These are phyloP conservation scores for Stenocarpella maydis DNA, from an alignment of 2,329 filamentous ascomycete species.

Conservation along the genomic window DNA sequence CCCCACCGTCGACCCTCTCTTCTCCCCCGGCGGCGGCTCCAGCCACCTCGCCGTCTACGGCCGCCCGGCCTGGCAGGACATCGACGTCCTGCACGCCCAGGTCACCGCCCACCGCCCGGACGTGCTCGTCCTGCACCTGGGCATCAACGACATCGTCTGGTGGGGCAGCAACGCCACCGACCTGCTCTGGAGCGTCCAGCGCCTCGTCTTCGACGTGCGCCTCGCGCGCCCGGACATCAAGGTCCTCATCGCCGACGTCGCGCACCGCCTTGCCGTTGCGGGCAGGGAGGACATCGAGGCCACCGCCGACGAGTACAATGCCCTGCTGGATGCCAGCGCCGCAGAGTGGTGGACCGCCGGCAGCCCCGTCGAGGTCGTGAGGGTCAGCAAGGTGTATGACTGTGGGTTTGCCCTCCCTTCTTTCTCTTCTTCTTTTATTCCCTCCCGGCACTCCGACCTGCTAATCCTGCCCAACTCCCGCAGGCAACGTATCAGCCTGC, in stretches of 20 bases:
- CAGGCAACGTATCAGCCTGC: slow-evolving; percentile 39
- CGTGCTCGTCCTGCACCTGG: slow-evolving; percentile 45
- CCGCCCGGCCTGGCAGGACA: slow-evolving; percentile 44
- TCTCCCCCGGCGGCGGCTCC: slow-evolving; percentile 41
- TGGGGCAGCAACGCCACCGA: slow-evolving; percentile 36
- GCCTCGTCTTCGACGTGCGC: slow-evolving; percentile 44
- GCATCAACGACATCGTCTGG: slow-evolving; percentile 48
- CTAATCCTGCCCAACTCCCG: background rate
- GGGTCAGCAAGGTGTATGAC: slow-evolving; percentile 44
- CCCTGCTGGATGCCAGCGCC: slow-evolving; percentile 38
- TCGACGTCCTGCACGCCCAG: slow-evolving; percentile 41
- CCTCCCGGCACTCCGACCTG: background rate
- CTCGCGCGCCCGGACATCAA: slow-evolving; percentile 41
- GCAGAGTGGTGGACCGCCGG: slow-evolving; percentile 39
- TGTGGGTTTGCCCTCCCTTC: slow-evolving; percentile 39
- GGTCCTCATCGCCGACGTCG: slow-evolving; percentile 44
- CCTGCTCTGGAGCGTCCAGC: slow-evolving; percentile 39
- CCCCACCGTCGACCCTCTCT: slow-evolving; percentile 25
- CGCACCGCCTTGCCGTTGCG: slow-evolving; percentile 38
- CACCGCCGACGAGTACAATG: slow-evolving; percentile 42
- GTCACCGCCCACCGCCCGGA: slow-evolving; percentile 45
- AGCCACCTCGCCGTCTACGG: slow-evolving; percentile 48
- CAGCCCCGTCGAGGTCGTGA: slow-evolving; percentile 46
- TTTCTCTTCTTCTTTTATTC: background rate
- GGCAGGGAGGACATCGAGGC: slow-evolving; percentile 40